phyloP scores from a whole-genome alignment of 345 rosid genomes.

The Viola odorata region DNA sequence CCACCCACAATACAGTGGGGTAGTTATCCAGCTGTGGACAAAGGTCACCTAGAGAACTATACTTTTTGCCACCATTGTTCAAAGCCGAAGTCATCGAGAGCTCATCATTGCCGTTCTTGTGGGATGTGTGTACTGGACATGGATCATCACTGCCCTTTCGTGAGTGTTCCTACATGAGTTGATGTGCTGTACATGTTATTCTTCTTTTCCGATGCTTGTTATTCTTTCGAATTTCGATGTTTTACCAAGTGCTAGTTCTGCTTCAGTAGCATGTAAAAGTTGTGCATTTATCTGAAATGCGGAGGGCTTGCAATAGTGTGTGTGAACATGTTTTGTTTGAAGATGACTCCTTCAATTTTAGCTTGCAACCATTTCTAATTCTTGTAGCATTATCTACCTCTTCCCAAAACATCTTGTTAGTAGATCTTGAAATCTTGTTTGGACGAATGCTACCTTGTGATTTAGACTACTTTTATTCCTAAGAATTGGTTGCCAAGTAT shows the following conservation, averaged over 20 bases:
- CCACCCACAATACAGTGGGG: constrained; percentile 64
- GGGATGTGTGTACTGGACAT: constrained; percentile 82
- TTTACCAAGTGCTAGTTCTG: background rate
- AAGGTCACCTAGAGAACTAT: constrained; percentile 62
- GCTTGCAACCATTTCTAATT: background rate
- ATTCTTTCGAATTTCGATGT: background rate
- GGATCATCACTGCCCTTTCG: constrained; percentile 99
- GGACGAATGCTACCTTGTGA: no score
- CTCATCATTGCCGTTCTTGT: constrained; percentile 93
- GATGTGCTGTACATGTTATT: background rate
- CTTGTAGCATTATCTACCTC: no score
- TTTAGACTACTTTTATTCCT: no score
- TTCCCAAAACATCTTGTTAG: no score
- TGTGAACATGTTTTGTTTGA: no score
- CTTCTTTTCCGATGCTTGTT: background rate
- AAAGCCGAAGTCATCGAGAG: constrained; percentile 79
- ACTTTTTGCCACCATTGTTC: constrained; percentile 69
- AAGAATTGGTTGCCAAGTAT: no score
- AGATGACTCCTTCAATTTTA: background rate
- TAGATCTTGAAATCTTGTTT: no score
- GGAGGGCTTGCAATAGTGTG: background rate
- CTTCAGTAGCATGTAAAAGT: constrained; percentile 6
- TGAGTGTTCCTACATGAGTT: constrained; percentile 33
- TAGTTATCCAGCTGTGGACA: constrained; percentile 78
- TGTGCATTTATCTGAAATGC: background rate